Conservation (phyloP, 2,329 filamentous ascomycete genomes). For the Calonectria pauciramosa region DNA sequence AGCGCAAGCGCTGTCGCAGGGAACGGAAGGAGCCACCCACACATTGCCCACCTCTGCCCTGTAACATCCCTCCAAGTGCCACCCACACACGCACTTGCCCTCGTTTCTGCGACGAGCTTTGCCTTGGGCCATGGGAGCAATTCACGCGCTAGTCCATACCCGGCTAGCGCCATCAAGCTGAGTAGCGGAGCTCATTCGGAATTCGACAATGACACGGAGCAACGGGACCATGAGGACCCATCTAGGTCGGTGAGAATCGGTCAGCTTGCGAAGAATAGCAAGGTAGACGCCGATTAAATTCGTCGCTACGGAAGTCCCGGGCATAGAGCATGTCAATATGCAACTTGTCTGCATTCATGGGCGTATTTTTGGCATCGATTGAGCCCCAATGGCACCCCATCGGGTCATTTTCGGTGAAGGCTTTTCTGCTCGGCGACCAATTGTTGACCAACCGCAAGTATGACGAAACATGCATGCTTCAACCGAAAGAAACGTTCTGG, state of each 20-base stretch:
- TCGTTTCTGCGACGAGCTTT: background rate
- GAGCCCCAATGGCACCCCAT: constrained; percentile 1
- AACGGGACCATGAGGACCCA: constrained; percentile 22
- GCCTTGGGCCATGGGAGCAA: constrained; percentile 1
- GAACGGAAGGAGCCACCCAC: constrained; percentile 31
- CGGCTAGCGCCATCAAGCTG: constrained; percentile 28
- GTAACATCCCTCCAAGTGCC: constrained; percentile 2
- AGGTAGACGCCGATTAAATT: background rate
- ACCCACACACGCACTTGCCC: constrained; percentile 8
- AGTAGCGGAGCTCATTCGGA: constrained; percentile 44
- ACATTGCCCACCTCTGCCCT: background rate
- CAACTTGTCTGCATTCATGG: background rate
- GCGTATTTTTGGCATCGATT: background rate
- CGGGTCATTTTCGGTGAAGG: constrained; percentile 19
- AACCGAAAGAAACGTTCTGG: background rate
- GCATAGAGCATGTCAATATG: background rate
- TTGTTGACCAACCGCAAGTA: background rate
- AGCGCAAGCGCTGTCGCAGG: constrained; percentile 33
- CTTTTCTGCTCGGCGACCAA: background rate
- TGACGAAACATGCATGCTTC: background rate
- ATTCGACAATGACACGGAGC: constrained; percentile 40
- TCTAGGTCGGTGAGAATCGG: constrained; percentile 23
- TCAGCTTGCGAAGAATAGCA: background rate
- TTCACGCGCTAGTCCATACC: background rate
- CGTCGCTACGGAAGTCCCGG: background rate